Base-by-base conservation (phyloP, 2,329 filamentous ascomycete species). In the Arthroderma sp. region DNA sequence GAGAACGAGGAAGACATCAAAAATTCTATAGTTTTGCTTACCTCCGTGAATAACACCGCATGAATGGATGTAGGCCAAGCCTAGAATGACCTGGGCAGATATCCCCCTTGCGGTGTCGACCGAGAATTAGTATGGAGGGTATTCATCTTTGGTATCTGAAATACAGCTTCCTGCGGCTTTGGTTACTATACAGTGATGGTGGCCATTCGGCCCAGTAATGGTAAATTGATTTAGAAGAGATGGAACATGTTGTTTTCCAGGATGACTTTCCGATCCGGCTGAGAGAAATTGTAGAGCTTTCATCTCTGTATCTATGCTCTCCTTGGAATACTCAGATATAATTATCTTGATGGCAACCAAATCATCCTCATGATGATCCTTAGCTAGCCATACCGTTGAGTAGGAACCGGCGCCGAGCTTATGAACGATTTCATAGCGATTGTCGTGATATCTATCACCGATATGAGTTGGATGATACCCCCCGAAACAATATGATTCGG, bases 31-130 rank as follows among this genome's bases (percentile, higher is more conserved):
- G 3, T 28, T 38, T 3, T 8, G 22, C 48, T 33, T 36, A 51
- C 49, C 48, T 36, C 48, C 48, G 27, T 51, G 48, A 32, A 43
- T 48, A 32, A 51, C 36, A 32, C 44, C 49, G 38, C 47, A 45
- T 38, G 36, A 33, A 47, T 50, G 48, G 43, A 51, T 41, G 31
- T 48, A 50, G 34, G 48, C 47, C 29, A 51, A 30, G 31, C 48
- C 49, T 41, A 50, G 38, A 9, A 49, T 11, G 29, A 47, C 29
- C 37, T 50, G 47, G 4, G 47, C 44, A 37, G 41, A 45, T 39
- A 37, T 45, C 6, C 47, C 40, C 45, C 48, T 44, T 48, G 38
- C 46, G 34, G 42, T 46, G 37, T 50, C 39, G 15, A 29, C 27
- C 38, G 44, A 49, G 39, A 51, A 52, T 37, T 46, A 46, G 27